Evolutionary conservation across 2,329 filamentous ascomycete species (phyloP), one percentile per base, ranked within the genome.

Genomic region (Xylaria sp.): DNA sequence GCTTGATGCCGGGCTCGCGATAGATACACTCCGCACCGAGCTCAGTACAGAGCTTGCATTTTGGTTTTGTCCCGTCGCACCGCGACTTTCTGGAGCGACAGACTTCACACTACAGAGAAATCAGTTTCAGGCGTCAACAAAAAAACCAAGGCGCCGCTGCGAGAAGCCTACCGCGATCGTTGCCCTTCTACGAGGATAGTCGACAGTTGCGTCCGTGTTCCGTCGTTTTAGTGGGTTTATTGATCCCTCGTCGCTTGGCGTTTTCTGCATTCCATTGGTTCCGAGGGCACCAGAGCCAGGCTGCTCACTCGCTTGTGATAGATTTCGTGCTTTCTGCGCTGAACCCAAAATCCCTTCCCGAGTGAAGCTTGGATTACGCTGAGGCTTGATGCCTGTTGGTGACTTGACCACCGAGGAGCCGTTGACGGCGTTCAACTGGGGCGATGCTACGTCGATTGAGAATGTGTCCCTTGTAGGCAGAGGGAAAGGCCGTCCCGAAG

Each of bases 11-110:
- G 6, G 92, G 92, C 77, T 96, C 92, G 69, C 92, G 87, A 78
- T 96, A 96, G 71, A 94, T 86, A 78, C 92, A 96, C 69, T 95
- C 91, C 50, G 92, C 92, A 61, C 92, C 91, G 45, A 95, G 83
- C 77, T 95, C 92, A 10, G 90, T 89, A 80, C 92, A 96, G 39
- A 96, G 88, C 78, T 93, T 91, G 81, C 92, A 96, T 79, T 94
- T 95, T 50, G 92, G 92, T 72, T 92, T 89, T 10, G 86, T 90
- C 61, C 92, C 92, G 77, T 94, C 91, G 78, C 92, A 94, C 69
- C 91, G 86, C 66, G 91, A 93, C 76, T 94, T 94, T 72, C 92
- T 86, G 39, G 92, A 92, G 20, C 92, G 90, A 76, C 92, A 94
- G 65, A 94, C 91, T 76, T 94, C 91, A 78, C 92, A 94, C 91